Evolutionary conservation across 345 rosid species (phyloP).

Genomic region (Lenwebbia sp.): DNA sequence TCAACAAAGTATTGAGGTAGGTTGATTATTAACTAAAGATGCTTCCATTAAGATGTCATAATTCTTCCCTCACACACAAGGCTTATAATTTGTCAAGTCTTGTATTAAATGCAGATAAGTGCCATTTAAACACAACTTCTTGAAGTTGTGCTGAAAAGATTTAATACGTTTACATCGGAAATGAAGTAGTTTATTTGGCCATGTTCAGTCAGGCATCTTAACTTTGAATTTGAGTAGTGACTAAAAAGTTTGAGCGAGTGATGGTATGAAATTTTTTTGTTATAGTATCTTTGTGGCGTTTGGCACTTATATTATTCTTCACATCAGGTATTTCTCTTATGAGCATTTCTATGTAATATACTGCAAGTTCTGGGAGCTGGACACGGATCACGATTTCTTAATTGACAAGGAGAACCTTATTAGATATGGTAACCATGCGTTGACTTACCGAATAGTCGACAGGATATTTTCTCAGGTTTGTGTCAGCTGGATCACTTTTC

Average conservation of each 20-base stretch:
- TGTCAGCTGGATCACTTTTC: not conserved
- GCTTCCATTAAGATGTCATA: not conserved
- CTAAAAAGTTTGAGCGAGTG: not conserved
- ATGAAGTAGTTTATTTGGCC: not conserved
- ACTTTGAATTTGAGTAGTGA: not conserved
- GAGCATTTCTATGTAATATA: slow-evolving; percentile 95
- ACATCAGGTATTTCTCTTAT: slow-evolving; percentile 76
- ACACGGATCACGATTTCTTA: slow-evolving; percentile 94
- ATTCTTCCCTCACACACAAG: not conserved
- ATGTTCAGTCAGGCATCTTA: not conserved
- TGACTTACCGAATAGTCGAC: slow-evolving; percentile 91
- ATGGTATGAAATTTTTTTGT: not conserved
- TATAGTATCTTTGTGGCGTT: not conserved
- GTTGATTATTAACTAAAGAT: not conserved
- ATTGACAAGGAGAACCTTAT: slow-evolving; percentile 98
- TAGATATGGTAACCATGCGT: slow-evolving; percentile 95
- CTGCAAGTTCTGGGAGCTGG: slow-evolving; percentile 99
- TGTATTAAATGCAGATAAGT: not conserved
- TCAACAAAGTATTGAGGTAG: slow-evolving; percentile 93
- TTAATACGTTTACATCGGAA: not conserved
- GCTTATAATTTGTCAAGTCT: not conserved
- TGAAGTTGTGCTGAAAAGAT: not conserved
- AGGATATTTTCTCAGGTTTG: slow-evolving; percentile 90
- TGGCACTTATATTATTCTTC: not conserved
- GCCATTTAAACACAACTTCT: not conserved